These are phyloP conservation scores for Amphicarpaea edgeworthii DNA, from an alignment of 306 rosid species.

Conservation along the genomic window DNA sequence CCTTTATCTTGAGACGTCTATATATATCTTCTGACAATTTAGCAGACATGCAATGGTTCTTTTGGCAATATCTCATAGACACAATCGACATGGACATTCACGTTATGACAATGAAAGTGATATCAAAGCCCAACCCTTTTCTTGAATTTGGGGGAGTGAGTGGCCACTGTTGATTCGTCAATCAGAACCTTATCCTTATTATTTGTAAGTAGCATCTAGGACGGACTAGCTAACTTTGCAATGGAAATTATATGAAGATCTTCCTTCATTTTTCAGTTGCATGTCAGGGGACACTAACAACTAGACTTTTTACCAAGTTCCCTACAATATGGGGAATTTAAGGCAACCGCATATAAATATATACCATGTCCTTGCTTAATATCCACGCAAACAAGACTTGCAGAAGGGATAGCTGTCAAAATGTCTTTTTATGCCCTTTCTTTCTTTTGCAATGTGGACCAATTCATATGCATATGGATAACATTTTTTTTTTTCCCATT, in stretches of 20 bases:
- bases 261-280: background rate
- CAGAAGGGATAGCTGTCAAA: slow-evolving; percentile 17
- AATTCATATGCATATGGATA: background rate
- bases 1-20: slow-evolving; percentile 2
- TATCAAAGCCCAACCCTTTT: background rate
- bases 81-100: background rate
- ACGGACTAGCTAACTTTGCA: background rate
- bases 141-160: background rate
- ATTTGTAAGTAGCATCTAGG: background rate
- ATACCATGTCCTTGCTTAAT: background rate
- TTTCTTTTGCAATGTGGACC: background rate
- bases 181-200: background rate
- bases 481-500: too few relatives aligned
- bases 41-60: background rate
- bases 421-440: background rate
- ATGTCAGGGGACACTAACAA: background rate
- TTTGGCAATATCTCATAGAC: background rate
- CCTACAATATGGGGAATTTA: background rate
- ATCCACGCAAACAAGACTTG: background rate
- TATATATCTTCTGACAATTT: background rate
- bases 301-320: background rate
- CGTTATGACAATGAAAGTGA: slow-evolving; percentile 15
- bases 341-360: background rate
- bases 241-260: background rate
- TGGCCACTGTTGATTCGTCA: background rate